Evolutionary conservation across 345 rosid genomes (phyloP).

Genomic region (Anastatica hierochuntica): DNA sequence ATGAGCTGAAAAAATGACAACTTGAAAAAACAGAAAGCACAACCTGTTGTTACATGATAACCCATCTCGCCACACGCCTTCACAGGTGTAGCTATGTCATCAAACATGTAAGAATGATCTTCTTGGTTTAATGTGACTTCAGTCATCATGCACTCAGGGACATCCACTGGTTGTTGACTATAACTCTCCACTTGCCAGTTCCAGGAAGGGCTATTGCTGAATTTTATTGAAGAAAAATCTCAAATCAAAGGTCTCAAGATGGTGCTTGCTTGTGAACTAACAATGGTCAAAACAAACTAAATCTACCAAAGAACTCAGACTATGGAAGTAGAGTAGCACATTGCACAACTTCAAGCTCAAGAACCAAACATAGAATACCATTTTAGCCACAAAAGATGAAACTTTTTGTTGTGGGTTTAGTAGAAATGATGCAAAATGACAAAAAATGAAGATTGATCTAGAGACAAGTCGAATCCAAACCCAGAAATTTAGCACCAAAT

Average conservation of each 20-base stretch:
- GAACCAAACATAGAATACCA: background rate
- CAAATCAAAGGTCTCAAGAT: no score
- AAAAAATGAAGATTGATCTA: no score
- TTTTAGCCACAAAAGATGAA: background rate
- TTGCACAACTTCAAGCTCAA: background rate
- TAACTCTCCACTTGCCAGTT: conserved; percentile 18
- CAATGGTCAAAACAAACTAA: background rate
- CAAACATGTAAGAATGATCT: conserved; percentile 73
- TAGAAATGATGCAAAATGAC: no score
- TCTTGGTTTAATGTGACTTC: conserved; percentile 63
- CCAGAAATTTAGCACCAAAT: background rate
- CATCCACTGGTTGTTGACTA: conserved; percentile 19
- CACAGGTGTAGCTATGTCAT: conserved; percentile 73
- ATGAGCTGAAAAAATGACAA: background rate
- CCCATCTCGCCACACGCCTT: conserved; percentile 76
- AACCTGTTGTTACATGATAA: conserved; percentile 37
- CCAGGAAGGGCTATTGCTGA: conserved; percentile 21
- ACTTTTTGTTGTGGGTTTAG: no score
- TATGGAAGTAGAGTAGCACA: background rate
- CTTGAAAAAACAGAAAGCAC: conserved; percentile 20
- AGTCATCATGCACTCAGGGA: conserved; percentile 28
- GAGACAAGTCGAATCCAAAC: no score
- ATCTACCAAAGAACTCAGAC: background rate
- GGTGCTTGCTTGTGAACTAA: no score
- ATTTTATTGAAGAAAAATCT: background rate